Evolutionary conservation across 1,284 basidiomycete genomes (phyloP), one percentile per base, ranked within the genome.

Genomic region (Puccinia horiana): DNA sequence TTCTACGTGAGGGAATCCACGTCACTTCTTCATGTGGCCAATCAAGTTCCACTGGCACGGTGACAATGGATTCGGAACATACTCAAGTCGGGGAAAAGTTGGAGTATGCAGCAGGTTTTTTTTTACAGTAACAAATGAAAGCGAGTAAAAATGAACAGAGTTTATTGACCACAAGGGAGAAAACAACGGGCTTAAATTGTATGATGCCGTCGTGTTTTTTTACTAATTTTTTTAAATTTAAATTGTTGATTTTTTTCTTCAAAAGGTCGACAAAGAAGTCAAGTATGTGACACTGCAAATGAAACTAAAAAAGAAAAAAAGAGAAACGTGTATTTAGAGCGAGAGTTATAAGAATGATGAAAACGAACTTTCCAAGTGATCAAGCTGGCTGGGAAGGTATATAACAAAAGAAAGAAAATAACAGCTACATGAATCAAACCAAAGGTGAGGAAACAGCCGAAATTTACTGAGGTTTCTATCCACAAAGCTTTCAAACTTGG

Each of bases 361-460:
- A 18, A 65, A 11, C 32, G 37, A 18, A 42, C 14, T 65, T 35
- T 18, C 9, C 35, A 37, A 63, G 61, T 16, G 16, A 2, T 65
- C 35, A 40, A n/a, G 23, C 23, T 37, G 6, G 56, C n/a, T 18
- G 61, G 29, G n/a, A 63, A 37, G 26, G 58, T 12, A 32, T 61
- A 35, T 65, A 65, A 18, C 3, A 65, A 65, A 42, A 9, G 4
- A 35, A 4, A 40, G 32, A 42, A 37, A 42, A 65, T 37, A n/a
- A 65, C 18, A 35, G 63, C 35, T 65, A 65, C 63, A 65, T 65
- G 23, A 65, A 65, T 65, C 37, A 40, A 65, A 65, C 3, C 20
- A 23, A 65, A 65, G 40, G 63, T 12, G 63, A 26, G 37, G 63
- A 40, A 65, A 42, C 63, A 18, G 16, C 35, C 63, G 35, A 65